Percentiles rank a stretch among this genome's conserved stretches.
Conservation (phyloP, 495 filamentous ascomycete species). For the Darksidea phi region DNA sequence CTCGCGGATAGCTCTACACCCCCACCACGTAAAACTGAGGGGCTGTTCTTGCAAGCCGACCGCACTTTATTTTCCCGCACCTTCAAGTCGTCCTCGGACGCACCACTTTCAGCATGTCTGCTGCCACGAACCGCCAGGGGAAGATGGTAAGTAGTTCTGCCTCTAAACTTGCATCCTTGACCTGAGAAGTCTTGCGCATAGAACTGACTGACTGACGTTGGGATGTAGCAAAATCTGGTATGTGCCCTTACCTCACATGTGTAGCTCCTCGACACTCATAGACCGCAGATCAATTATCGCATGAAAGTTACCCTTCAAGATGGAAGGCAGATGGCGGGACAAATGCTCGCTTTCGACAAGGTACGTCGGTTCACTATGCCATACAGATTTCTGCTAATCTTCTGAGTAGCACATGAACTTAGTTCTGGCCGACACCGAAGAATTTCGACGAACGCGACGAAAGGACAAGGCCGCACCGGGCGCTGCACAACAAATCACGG, state of each 20-base stretch:
- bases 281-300: slow-evolving; percentile 91
- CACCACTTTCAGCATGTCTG: slow-evolving; percentile 61
- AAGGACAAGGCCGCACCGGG: slow-evolving; percentile 72
- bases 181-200: slow-evolving; percentile 55
- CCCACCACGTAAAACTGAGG: not conserved
- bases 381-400: not conserved
- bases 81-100: slow-evolving; percentile 67
- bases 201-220: slow-evolving; percentile 63
- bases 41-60: not conserved
- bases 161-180: slow-evolving; percentile 38
- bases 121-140: slow-evolving; percentile 86
- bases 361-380: slow-evolving; percentile 47
- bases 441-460: slow-evolving; percentile 92
- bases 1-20: not conserved
- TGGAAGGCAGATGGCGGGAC: slow-evolving; percentile 92
- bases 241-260: slow-evolving; percentile 44
- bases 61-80: not conserved
- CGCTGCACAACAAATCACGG: slow-evolving; percentile 60
- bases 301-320: slow-evolving; percentile 97
- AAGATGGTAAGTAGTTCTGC: slow-evolving; percentile 82
- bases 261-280: slow-evolving; percentile 38
- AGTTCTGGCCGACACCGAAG: slow-evolving; percentile 97
- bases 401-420: slow-evolving; percentile 90
- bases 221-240: slow-evolving; percentile 89
- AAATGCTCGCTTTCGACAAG: slow-evolving; percentile 98